Evolutionary conservation across 495 filamentous ascomycete genomes (phyloP).

Genomic region (Durotheca rogersii): DNA sequence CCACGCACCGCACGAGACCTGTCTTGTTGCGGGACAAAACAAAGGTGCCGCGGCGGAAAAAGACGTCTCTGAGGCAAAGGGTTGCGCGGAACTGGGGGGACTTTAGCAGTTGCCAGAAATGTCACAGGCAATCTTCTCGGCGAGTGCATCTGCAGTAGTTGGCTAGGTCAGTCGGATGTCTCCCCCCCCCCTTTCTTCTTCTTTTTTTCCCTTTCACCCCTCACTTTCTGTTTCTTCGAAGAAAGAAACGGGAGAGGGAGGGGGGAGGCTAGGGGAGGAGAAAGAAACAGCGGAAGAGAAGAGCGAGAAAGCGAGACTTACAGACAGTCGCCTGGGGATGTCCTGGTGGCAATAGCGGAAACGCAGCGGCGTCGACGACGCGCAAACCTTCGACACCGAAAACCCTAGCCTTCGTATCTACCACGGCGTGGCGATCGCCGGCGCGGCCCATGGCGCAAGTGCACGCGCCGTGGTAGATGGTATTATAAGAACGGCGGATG

Average conservation of each 20-base stretch:
- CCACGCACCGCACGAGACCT: no score
- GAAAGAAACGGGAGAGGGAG: no score
- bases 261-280: no score
- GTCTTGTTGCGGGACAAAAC: no score
- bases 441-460: conserved; percentile 60
- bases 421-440: conserved; percentile 47
- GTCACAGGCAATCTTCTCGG: conserved; percentile 43
- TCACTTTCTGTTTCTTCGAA: no score
- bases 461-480: conserved; percentile 53
- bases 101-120: conserved; percentile 24
- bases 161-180: no score
- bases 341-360: conserved; percentile 58
- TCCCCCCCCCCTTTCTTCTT: no score
- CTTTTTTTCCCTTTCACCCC: no score
- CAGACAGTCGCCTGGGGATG: conserved; percentile 54
- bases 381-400: conserved; percentile 53
- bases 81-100: background rate
- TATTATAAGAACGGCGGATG: conserved; percentile 42
- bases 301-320: conserved; percentile 19
- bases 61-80: no score
- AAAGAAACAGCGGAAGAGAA: no score
- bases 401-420: conserved; percentile 53
- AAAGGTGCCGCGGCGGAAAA: no score
- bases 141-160: conserved; percentile 34
- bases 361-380: conserved; percentile 60